A percentile compares a stretch with the other conserved stretches of the same genome.
These are phyloP conservation scores for Orobanche coerulescens DNA, from an alignment of 257 asterid species.

Conservation along the genomic window DNA sequence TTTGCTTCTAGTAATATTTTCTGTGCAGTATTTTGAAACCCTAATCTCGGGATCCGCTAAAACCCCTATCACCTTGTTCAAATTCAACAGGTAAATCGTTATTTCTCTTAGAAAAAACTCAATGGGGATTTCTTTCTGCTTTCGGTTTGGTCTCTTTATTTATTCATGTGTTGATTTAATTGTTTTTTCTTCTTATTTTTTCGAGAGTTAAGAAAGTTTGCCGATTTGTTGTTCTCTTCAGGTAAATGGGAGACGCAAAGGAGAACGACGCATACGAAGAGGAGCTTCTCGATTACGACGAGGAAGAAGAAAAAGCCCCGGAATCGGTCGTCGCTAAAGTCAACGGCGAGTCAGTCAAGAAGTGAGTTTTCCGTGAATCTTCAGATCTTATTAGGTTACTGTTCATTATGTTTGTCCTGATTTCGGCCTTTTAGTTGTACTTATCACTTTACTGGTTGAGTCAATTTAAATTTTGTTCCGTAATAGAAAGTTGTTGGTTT, in stretches of 20 bases:
- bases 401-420: neutral
- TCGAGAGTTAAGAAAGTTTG: neutral
- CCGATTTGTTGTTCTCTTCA: conserved; percentile 28
- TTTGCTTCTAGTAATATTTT: conserved; percentile 17
- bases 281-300: conserved; percentile 94
- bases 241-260: conserved; percentile 66
- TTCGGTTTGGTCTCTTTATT: neutral
- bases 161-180: too few species aligned
- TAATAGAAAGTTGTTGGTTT: neutral
- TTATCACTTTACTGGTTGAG: neutral
- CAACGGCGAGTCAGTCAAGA: conserved; percentile 81
- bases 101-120: neutral
- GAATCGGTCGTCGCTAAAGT: conserved; percentile 52
- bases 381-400: neutral
- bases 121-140: neutral
- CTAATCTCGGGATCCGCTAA: neutral
- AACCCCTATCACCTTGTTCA: neutral
- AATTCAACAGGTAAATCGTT: conserved; percentile 26
- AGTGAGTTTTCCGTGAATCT: conserved; percentile 37
- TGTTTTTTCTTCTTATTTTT: neutral
- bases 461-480: neutral
- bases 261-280: conserved; percentile 84
- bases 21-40: conserved; percentile 24
- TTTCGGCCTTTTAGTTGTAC: neutral
- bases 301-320: conserved; percentile 72